phyloP scores from a whole-genome alignment of 768 basidiomycete genomes.

The Termitomyces sp. region DNA sequence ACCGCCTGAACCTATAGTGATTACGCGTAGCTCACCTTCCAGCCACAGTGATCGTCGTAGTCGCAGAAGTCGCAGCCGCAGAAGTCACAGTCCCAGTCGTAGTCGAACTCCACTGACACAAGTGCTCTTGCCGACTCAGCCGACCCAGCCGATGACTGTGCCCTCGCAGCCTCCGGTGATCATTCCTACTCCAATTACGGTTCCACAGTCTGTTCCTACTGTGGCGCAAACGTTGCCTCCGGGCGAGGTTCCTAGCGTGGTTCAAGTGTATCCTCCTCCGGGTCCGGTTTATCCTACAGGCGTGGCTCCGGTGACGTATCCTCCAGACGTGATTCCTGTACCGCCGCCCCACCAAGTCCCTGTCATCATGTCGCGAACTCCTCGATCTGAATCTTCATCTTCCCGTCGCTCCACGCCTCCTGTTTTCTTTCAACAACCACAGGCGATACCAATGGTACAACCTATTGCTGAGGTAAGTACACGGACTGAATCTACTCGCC shows the following conservation, averaged over 20 bases:
- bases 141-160: background rate
- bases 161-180: background rate
- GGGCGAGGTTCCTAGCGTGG: background rate
- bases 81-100: background rate
- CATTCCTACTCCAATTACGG: background rate
- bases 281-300: background rate
- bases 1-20: background rate
- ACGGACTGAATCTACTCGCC: background rate
- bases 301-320: background rate
- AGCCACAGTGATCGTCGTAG: background rate
- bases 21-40: background rate
- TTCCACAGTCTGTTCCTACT: background rate
- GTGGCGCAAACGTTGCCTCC: background rate
- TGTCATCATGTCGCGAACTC: background rate
- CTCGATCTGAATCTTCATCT: slow-evolving; percentile 5
- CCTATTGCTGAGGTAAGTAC: background rate
- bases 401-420: slow-evolving; percentile 3
- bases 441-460: background rate
- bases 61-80: background rate
- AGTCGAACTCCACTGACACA: background rate
- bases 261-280: background rate
- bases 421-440: background rate
- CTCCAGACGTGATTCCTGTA: background rate
- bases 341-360: background rate
- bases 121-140: background rate